Base-by-base conservation (phyloP, 441 rosid genomes). In the Syzygium malaccense region DNA sequence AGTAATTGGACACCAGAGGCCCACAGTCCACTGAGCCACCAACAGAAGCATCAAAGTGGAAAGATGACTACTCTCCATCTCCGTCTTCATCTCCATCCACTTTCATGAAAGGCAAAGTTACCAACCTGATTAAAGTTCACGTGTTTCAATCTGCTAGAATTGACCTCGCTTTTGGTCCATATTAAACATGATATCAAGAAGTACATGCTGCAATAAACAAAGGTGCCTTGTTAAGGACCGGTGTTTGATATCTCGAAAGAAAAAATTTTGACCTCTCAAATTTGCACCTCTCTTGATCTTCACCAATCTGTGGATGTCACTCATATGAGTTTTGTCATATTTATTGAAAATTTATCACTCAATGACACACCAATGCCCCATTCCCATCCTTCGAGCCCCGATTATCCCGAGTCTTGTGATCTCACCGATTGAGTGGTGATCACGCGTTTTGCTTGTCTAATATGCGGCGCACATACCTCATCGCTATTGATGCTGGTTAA, bases 21-120 rank as follows among this genome's bases (percentile, higher is more conserved):
- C 94, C 92, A 92, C 94, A 15, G 55, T 88, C 90, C 94, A 92
- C 91, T 87, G 86, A 84, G 62, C 66, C 88, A 41, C 75, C 89
- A 49, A 55, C 88, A 89, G 71, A 66, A 41, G 85, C 84, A 90
- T 58, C 87, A 85, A 93, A 71, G 83, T 71, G 83, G 83, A 71
- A 71, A 71, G 83, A 71, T 71, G 83, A 71, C 41, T 64, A 30
- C 75, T 64, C 83, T 60, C 30, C 26, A 8, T 20, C 58, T 20
- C 58, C n/a, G 9, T 7, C 13, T 11, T 49, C 80, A 71, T 20
- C 48, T 20, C 51, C 80, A 11, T 37, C 80, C 80, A 68, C 80
- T 71, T 19, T 37, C 51, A 6, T 20, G 83, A 12, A 13, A 23
- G 51, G 83, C 7, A 71, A 71, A 71, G 49, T 71, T 71, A 71